Evolutionary conservation across 768 basidiomycete genomes (phyloP).

Genomic region (Hemileccinum impolitum): DNA sequence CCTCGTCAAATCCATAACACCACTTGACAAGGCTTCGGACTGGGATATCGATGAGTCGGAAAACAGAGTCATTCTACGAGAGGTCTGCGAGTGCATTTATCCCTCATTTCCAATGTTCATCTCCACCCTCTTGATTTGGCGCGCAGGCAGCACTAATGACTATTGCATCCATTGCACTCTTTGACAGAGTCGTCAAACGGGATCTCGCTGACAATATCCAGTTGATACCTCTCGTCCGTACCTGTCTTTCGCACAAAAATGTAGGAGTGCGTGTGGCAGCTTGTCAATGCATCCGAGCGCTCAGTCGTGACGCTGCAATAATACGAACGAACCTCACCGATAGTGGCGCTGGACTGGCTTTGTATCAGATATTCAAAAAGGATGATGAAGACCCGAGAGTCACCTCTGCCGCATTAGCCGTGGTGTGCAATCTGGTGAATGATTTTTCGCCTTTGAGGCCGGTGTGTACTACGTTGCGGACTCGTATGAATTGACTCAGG

Average conservation of each 20-base stretch:
- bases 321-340: constrained; percentile 85
- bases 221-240: constrained; percentile 52
- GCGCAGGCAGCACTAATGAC: constrained; percentile 68
- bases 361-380: constrained; percentile 58
- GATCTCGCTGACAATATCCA: constrained; percentile 57
- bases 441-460: constrained; percentile 79
- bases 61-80: constrained; percentile 51
- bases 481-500: not conserved
- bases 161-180: constrained; percentile 69
- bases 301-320: constrained; percentile 76
- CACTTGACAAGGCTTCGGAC: constrained; percentile 41
- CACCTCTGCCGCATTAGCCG: constrained; percentile 63
- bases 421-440: constrained; percentile 81
- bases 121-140: not conserved
- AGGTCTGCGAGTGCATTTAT: constrained; percentile 40
- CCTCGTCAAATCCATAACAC: constrained; percentile 54
- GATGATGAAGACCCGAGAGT: constrained; percentile 68
- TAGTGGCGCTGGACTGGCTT: constrained; percentile 67
- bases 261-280: constrained; percentile 82
- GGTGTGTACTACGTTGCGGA: constrained; percentile 42
- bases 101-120: not conserved
- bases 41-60: constrained; percentile 75
- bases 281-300: constrained; percentile 79
- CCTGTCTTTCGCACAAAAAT: constrained; percentile 55
- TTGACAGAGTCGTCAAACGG: constrained; percentile 69